Percentiles rank a stretch among this genome's conserved stretches.
Conservation (phyloP, 2,329 filamentous ascomycete genomes). For the Colletotrichum horii region DNA sequence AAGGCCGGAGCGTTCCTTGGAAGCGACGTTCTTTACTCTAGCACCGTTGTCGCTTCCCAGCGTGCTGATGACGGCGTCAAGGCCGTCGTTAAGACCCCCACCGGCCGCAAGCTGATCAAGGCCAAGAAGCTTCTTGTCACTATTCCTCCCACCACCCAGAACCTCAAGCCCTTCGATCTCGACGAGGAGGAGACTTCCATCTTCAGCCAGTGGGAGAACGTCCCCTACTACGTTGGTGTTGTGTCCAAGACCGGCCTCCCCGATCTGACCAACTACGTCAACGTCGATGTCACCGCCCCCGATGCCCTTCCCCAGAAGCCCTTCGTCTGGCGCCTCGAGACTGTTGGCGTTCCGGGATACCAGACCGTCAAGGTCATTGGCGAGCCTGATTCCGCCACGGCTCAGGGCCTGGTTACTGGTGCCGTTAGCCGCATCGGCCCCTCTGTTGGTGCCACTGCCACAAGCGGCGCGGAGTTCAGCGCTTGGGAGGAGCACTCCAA, state of each 20-base stretch:
- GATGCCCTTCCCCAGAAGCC: slow-evolving; percentile 12
- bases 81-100: slow-evolving; percentile 30
- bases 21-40: slow-evolving; percentile 31
- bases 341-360: slow-evolving; percentile 23
- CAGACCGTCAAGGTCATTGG: slow-evolving; percentile 25
- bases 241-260: slow-evolving; percentile 10
- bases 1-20: slow-evolving; percentile 30
- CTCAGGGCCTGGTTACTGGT: slow-evolving; percentile 4
- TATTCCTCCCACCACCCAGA: slow-evolving; percentile 28
- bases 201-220: slow-evolving; percentile 23
- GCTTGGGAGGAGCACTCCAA: slow-evolving; percentile 6
- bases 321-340: slow-evolving; percentile 23
- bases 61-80: slow-evolving; percentile 21
- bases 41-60: slow-evolving; percentile 25
- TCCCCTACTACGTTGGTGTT: slow-evolving; percentile 15
- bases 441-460: neutral
- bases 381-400: slow-evolving; percentile 7
- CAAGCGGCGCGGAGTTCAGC: slow-evolving; percentile 1
- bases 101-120: slow-evolving; percentile 30
- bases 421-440: neutral
- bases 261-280: slow-evolving; percentile 18
- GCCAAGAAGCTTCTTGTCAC: slow-evolving; percentile 36
- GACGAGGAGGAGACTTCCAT: slow-evolving; percentile 25
- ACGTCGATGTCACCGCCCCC: slow-evolving; percentile 18
- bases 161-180: slow-evolving; percentile 30